A percentile compares a stretch with the other conserved stretches of the same genome.
These are phyloP conservation scores for Pseudogymnoascus sp. DNA, from an alignment of 2,329 filamentous ascomycete genomes.

Conservation along the genomic window DNA sequence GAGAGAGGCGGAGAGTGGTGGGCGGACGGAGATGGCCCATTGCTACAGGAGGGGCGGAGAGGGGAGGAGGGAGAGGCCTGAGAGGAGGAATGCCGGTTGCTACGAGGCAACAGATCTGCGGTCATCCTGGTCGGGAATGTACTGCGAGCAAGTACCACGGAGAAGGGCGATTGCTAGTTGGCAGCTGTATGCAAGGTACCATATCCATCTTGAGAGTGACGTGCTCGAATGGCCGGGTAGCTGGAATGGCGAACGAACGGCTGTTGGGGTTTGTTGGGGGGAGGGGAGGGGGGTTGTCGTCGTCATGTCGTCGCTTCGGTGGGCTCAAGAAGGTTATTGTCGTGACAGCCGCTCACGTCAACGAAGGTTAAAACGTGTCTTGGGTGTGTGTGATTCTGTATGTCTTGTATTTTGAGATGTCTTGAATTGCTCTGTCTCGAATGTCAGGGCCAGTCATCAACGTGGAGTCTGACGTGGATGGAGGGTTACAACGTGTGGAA, in stretches of 20 bases:
- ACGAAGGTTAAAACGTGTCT: background rate
- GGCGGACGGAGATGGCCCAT: background rate
- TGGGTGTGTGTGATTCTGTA: background rate
- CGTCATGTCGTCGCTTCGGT: background rate
- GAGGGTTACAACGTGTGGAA: background rate
- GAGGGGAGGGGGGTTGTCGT: background rate
- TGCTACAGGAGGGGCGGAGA: background rate
- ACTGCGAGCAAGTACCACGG: background rate
- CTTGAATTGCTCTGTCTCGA: background rate
- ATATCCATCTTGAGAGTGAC: background rate
- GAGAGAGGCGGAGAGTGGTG: background rate
- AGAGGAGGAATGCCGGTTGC: background rate
- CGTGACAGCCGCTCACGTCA: background rate
- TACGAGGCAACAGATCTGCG: slow-evolving; percentile 1
- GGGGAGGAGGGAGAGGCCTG: background rate
- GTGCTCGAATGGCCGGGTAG: background rate
- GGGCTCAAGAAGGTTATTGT: background rate
- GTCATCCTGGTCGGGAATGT: background rate
- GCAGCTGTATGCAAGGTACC: background rate
- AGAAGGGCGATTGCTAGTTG: background rate
- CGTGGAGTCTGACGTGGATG: background rate
- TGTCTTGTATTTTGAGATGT: background rate
- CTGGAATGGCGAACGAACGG: background rate
- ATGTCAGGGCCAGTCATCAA: background rate
- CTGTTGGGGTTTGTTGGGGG: background rate